phyloP scores from a whole-genome alignment of 352 stramenopile species.

The Poterioochromonas sp. region DNA sequence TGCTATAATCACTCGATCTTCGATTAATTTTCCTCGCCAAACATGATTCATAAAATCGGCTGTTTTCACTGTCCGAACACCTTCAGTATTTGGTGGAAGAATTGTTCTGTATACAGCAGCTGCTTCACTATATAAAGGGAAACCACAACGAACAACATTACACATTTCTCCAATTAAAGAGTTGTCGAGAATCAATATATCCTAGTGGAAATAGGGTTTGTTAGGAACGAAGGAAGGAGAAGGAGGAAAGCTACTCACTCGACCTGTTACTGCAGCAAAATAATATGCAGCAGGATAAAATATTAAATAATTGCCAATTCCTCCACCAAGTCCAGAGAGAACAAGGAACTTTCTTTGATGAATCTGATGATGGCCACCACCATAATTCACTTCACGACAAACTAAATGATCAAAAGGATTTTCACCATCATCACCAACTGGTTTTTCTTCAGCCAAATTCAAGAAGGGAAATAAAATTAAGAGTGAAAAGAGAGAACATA shows the following conservation, averaged over 20 bases:
- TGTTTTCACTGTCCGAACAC: not conserved
- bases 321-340: not conserved
- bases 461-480: no score
- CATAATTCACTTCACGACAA: not conserved
- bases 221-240: no score
- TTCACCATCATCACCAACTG: no score
- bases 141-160: not conserved
- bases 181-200: not conserved
- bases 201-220: no score
- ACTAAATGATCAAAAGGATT: no score
- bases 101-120: not conserved
- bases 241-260: no score
- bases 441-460: no score
- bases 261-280: not conserved
- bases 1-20: not conserved
- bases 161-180: not conserved
- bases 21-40: not conserved
- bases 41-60: not conserved
- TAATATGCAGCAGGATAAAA: conserved; percentile 9
- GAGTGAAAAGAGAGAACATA: no score
- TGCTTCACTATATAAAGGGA: not conserved
- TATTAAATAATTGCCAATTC: not conserved
- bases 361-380: not conserved
- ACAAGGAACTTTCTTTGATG: not conserved
- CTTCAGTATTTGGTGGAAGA: not conserved